These are phyloP conservation scores for Paraleonurus japonicus DNA, from an alignment of 257 asterid species.

Conservation along the genomic window DNA sequence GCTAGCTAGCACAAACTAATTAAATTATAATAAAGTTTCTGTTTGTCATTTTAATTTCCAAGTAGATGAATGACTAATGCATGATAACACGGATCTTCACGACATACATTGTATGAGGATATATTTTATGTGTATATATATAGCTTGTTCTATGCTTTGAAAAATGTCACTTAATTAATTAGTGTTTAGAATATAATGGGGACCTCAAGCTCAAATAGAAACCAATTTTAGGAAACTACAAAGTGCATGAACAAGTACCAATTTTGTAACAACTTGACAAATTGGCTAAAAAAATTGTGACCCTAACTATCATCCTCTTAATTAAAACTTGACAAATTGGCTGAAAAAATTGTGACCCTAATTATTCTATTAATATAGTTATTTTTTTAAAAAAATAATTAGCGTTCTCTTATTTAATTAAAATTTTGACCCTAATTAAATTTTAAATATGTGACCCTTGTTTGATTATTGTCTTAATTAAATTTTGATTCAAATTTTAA, in stretches of 20 bases:
- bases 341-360: no score
- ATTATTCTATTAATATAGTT: no score
- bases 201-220: constrained; percentile 1
- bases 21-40: not conserved
- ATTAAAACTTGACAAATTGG: no score
- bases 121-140: not conserved
- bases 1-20: not conserved
- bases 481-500: no score
- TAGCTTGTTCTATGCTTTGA: not conserved
- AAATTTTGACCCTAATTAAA: no score
- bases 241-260: constrained; percentile 14
- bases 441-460: no score
- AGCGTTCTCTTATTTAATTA: no score
- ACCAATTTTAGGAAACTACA: not conserved
- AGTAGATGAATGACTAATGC: not conserved
- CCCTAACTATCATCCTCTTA: no score
- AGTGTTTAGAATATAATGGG: not conserved
- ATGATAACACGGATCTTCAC: constrained; percentile 17
- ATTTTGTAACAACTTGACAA: constrained; percentile 19
- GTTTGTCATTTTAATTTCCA: not conserved
- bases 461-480: no score
- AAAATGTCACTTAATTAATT: not conserved
- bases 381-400: no score
- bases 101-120: constrained; percentile 32
- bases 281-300: no score